Base-by-base conservation (phyloP, 148 eudicot genomes). In the Rhododendron simsii region DNA sequence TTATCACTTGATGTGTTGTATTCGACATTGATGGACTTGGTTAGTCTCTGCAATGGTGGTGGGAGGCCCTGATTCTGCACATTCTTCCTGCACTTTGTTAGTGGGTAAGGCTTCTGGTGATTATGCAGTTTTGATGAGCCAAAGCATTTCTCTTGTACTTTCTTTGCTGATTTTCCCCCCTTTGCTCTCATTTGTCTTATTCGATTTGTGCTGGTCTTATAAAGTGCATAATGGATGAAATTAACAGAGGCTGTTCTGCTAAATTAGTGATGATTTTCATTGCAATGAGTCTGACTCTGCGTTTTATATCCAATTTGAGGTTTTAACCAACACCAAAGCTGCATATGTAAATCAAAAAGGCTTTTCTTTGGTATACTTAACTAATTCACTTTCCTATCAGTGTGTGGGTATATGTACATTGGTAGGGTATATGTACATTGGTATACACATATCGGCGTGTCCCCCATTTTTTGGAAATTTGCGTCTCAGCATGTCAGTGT, bases 21-120 rank as follows among this genome's bases (percentile, higher is more conserved):
- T 86, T 90, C 98, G 5, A 95, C 95, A 57, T 84, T 95, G 85
- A 91, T 95, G 94, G 99, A 97, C 89, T 93, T 97, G 80, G 91
- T 93, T 69, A 91, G 91, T 87, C 85, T 94, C 78, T 90, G 95
- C 90, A 91, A 89, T 26, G 88, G 90, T 41, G 89, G 86, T 87
- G 89, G 90, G 79, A 89, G 84, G 87, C 88, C 85, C 84, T 93
- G 90, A 92, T 50, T 16, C 14, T 80, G 81, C 35, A 47, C 53
- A 23, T 20, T 79, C 18, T 26, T 48, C 44, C 53, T 48, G 51
- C 28, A 78, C 50, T 26, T 48, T n/a, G 35, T 48, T 2, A 47
- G 14, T 23, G 35, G 21, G 35, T 1, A 30, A 80, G 83, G 39
- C 12, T 28, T 15, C 26, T 51, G 37, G 14, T 26, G n/a, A 78